A percentile compares a stretch with the other conserved stretches of the same genome.
Conservation (phyloP, 768 basidiomycete species). For the Mycena amicta region DNA sequence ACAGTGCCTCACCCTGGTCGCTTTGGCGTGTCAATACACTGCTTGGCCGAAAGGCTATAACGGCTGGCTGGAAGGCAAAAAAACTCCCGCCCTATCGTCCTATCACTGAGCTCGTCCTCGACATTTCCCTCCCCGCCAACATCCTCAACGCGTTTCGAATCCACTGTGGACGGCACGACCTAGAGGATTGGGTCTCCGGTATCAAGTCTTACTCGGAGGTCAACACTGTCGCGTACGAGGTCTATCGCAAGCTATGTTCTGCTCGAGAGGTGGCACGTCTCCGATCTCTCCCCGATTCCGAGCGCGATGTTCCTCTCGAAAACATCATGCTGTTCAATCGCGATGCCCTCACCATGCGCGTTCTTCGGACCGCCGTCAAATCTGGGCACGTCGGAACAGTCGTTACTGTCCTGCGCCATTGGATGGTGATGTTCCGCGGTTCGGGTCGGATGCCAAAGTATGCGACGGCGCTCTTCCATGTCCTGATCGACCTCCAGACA, state of each 20-base stretch:
- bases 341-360: constrained; percentile 21
- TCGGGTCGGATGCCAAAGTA: constrained; percentile 27
- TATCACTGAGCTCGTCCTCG: constrained; percentile 9
- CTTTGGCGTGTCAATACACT: constrained; percentile 16
- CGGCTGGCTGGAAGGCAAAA: constrained; percentile 14
- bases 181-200: constrained; percentile 4
- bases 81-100: constrained; percentile 13
- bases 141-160: constrained; percentile 18
- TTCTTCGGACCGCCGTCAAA: constrained; percentile 21
- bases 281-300: background rate
- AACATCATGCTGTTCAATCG: constrained; percentile 26
- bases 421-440: constrained; percentile 28
- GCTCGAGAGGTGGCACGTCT: constrained; percentile 1
- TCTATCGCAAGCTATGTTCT: constrained; percentile 11
- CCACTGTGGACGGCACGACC: background rate
- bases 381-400: constrained; percentile 27
- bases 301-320: constrained; percentile 14
- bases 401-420: constrained; percentile 17
- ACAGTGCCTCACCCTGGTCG: constrained; percentile 1
- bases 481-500: constrained; percentile 4
- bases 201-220: background rate
- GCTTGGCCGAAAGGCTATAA: constrained; percentile 2
- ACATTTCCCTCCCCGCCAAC: constrained; percentile 13
- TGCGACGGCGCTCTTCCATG: constrained; percentile 20
- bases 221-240: background rate